Base-by-base conservation (phyloP, 257 asterid genomes). In the Solanum piurae region DNA sequence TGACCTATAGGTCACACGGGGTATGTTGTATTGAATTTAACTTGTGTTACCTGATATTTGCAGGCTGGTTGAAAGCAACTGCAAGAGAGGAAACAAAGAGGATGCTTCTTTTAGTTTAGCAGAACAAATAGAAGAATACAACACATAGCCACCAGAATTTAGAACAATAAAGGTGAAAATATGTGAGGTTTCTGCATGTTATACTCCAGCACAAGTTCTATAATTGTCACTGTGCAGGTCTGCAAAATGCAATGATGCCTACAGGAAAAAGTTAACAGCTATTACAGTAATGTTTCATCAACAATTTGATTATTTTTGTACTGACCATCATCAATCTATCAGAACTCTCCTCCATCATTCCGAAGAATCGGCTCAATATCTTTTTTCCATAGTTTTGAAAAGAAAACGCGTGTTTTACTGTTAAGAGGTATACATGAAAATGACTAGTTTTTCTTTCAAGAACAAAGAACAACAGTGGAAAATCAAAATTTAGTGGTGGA, bases 31-130 rank as follows among this genome's bases (percentile, higher is more conserved):
- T 62, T 62, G 7, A 23, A 62, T 62, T 60, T 27, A 46, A 46
- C 85, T 46, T 80, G 27, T 85, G 68, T 27, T 66, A 37, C 64
- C 66, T 85, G 77, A 85, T 85, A 62, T 85, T 66, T 60, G 77
- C 64, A 85, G 87, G 87, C 58, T 85, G 79, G 42, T 85, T 38
- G 79, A 85, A 23, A 85, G 80, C 64, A 85, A 71, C 31, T 66
- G 27, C 87, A 84, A 85, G n/a, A 66, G 25, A 84, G 52, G 20
- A 84, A 66, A 66, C 80, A 66, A 4, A 85, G 87, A 66, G 87
- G 87, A 34, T 85, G 87, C 60, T 69, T 85, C 64, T 66, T 85
- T 66, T 85, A 85, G 77, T 66, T 37, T 69, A 66, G 27, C 38
- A 37, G 79, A 21, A 64, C 25, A 16, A 66, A 64, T 64, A 69